phyloP scores from a whole-genome alignment of 768 basidiomycete genomes.

The Peribolospora baueri region DNA sequence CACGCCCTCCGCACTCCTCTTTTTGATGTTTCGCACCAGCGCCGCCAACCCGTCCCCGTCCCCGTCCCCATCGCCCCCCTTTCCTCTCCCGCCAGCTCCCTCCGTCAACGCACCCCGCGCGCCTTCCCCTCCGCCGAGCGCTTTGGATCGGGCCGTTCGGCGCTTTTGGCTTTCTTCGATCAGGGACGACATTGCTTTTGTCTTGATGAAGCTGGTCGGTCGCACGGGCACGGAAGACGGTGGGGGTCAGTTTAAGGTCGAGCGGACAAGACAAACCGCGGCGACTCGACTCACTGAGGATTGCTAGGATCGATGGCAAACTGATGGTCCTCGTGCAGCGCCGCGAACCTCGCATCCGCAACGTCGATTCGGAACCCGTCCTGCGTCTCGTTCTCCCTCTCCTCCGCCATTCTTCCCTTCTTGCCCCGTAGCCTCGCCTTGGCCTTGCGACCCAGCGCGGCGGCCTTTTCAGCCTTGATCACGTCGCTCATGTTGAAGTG shows the following conservation, averaged over 20 bases:
- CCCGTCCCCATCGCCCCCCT: constrained; percentile 7
- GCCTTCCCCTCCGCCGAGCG: not conserved
- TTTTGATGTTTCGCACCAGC: constrained; percentile 68
- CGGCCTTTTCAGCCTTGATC: constrained; percentile 54
- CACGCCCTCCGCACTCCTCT: constrained; percentile 29
- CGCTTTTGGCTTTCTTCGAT: constrained; percentile 58
- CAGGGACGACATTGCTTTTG: constrained; percentile 64
- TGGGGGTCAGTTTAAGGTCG: not conserved
- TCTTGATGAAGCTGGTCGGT: constrained; percentile 55
- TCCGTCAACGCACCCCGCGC: constrained; percentile 10
- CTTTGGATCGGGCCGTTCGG: constrained; percentile 16
- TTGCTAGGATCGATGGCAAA: constrained; percentile 92
- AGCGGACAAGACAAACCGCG: not conserved
- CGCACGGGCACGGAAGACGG: not conserved
- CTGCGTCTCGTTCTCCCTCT: constrained; percentile 38
- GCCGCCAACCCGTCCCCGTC: constrained; percentile 28
- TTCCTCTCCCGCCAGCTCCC: constrained; percentile 14
- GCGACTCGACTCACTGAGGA: constrained; percentile 65
- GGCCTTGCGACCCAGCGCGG: constrained; percentile 10
- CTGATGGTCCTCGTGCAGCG: constrained; percentile 62
- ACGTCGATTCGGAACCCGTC: constrained; percentile 63
- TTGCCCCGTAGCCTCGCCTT: constrained; percentile 21
- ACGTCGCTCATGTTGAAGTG: constrained; percentile 84
- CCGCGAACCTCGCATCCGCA: constrained; percentile 66
- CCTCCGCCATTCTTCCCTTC: constrained; percentile 21